Evolutionary conservation across 2,329 filamentous ascomycete genomes (phyloP).

Genomic region (Apiospora rasikravindrae): DNA sequence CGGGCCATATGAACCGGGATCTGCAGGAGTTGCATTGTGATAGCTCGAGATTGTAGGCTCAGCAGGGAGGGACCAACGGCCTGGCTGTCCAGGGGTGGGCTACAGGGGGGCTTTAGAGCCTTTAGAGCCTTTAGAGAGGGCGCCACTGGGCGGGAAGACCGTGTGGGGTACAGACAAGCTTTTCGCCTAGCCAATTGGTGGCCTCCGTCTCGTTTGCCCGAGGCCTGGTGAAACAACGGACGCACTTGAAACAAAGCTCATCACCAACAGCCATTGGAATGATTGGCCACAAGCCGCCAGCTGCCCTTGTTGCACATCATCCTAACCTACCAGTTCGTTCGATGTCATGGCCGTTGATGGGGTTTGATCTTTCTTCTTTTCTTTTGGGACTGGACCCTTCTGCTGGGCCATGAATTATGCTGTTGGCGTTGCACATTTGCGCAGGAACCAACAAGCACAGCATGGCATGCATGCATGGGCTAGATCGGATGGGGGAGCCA

Average conservation of each 20-base stretch:
- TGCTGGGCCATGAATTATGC: neutral
- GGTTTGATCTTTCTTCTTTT: neutral
- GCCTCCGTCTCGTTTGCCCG: neutral
- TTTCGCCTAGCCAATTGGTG: neutral
- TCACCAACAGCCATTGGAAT: neutral
- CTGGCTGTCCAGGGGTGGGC: neutral
- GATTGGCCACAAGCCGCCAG: neutral
- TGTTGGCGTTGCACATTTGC: neutral
- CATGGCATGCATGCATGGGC: neutral
- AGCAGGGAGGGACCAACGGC: neutral
- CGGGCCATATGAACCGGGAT: conserved; percentile 1
- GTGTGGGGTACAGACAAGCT: conserved; percentile 17
- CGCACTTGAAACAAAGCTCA: conserved; percentile 13
- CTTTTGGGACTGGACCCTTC: neutral
- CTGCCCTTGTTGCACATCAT: neutral
- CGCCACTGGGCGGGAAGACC: neutral
- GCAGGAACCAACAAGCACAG: conserved; percentile 2
- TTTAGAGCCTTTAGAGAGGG: neutral
- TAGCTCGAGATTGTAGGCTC: neutral
- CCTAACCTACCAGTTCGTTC: neutral
- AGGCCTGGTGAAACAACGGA: conserved; percentile 14
- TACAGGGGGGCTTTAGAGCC: neutral
- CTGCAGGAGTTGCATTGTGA: conserved; percentile 2
- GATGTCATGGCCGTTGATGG: neutral
- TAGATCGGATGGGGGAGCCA: neutral